Conservation (phyloP, 805 yeast genomes). For the Metschnikowia orientalis region DNA sequence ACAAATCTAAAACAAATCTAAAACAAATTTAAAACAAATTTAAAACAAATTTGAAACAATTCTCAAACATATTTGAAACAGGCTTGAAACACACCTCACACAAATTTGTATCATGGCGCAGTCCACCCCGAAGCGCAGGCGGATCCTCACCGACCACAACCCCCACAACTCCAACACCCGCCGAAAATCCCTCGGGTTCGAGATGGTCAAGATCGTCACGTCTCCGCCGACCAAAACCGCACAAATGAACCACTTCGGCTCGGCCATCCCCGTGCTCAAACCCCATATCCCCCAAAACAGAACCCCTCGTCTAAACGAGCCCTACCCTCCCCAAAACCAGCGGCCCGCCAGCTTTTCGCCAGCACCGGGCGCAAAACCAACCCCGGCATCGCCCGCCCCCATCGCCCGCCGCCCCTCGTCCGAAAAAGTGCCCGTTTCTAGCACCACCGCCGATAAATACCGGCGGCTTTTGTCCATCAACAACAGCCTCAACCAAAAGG, state of each 20-base stretch:
- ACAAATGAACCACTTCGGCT: constrained; percentile 9
- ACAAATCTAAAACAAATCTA: constrained; percentile 1
- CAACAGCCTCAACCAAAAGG: constrained; percentile 14
- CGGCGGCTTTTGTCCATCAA: constrained; percentile 14
- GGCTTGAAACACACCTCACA: neutral
- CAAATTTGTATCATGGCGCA: constrained; percentile 3
- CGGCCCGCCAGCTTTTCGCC: no score
- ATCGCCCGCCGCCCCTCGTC: no score
- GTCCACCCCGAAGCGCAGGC: constrained; percentile 14
- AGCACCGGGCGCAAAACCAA: no score
- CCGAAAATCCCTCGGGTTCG: constrained; percentile 20
- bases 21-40: constrained; percentile 5
- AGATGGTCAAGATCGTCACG: constrained; percentile 16
- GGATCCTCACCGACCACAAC: constrained; percentile 19
- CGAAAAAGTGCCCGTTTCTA: no score
- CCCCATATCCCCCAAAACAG: no score
- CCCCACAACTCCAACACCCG: constrained; percentile 9
- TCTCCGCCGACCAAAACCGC: neutral
- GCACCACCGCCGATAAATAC: constrained; percentile 9
- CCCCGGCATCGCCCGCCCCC: no score
- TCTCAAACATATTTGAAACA: constrained; percentile 6
- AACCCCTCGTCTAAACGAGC: no score
- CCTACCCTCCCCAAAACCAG: no score
- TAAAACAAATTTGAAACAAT: constrained; percentile 1
- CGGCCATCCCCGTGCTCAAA: constrained; percentile 13